A percentile compares a stretch with the other conserved stretches of the same genome.
These are phyloP conservation scores for Aspergillus caelatus DNA, from an alignment of 2,329 filamentous ascomycete species.

Conservation along the genomic window DNA sequence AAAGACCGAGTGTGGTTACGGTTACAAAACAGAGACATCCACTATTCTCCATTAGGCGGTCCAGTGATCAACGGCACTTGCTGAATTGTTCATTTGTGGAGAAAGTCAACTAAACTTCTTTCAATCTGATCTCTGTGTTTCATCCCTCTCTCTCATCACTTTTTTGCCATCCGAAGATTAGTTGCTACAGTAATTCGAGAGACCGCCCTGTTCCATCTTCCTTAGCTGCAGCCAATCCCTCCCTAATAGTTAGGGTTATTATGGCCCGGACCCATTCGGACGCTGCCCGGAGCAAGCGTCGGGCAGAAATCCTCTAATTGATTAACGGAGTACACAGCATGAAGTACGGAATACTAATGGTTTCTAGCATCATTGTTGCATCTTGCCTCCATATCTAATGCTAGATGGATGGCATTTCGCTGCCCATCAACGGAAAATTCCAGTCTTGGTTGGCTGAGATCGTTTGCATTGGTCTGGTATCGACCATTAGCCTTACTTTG, in stretches of 20 bases:
- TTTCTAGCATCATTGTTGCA: neutral
- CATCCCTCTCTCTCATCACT: neutral
- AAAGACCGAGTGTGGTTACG: neutral
- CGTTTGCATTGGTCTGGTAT: constrained; percentile 2
- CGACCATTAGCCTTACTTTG: constrained; percentile 4
- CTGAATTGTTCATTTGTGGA: constrained; percentile 4
- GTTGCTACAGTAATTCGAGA: constrained; percentile 1
- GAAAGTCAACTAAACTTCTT: neutral
- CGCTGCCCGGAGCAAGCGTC: constrained; percentile 23
- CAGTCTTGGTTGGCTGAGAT: neutral
- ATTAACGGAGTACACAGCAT: constrained; percentile 1
- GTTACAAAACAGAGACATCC: neutral
- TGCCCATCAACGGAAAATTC: neutral
- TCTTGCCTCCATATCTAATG: neutral
- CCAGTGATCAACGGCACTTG: constrained; percentile 2
- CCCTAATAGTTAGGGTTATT: constrained; percentile 8
- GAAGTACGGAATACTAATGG: neutral
- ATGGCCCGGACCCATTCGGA: constrained; percentile 24
- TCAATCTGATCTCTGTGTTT: neutral
- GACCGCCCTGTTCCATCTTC: neutral
- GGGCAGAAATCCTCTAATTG: constrained; percentile 32
- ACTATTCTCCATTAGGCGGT: neutral
- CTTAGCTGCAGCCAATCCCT: neutral
- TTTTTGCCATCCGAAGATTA: neutral
- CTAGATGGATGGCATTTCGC: constrained; percentile 1